Conservation (phyloP, 1,284 basidiomycete species). For the Ganoderma leucocontextum region DNA sequence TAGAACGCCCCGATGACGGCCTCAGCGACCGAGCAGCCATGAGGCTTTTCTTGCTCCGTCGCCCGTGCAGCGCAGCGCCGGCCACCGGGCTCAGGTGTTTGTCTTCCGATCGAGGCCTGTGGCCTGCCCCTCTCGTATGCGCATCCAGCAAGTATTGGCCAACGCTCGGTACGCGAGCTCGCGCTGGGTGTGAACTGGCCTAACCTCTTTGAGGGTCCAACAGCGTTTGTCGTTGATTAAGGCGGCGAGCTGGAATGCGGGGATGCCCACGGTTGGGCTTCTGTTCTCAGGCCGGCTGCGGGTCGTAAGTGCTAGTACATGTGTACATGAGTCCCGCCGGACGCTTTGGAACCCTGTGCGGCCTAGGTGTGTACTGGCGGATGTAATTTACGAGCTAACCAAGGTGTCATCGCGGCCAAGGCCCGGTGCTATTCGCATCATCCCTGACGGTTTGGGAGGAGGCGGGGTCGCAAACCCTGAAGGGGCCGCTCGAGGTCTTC, state of each 20-base stretch:
- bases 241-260: neutral
- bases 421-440: neutral
- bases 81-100: neutral
- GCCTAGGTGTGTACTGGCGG: neutral
- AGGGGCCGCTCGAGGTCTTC: neutral
- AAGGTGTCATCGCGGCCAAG: neutral
- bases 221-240: slow-evolving; percentile 31
- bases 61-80: neutral
- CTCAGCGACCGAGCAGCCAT: neutral
- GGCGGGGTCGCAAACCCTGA: neutral
- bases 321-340: neutral
- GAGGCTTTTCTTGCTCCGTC: neutral
- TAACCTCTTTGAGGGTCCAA: slow-evolving; percentile 24
- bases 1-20: neutral
- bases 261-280: slow-evolving; percentile 14
- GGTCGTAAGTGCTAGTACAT: neutral
- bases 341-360: neutral
- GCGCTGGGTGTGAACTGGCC: neutral
- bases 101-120: neutral
- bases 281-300: slow-evolving; percentile 21
- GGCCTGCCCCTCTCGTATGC: neutral
- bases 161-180: neutral
- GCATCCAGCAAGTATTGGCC: slow-evolving; percentile 4
- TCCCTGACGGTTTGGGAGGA: neutral
- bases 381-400: neutral